These are phyloP conservation scores for Trametes polyzona DNA, from an alignment of 1,284 basidiomycete genomes.

Conservation along the genomic window DNA sequence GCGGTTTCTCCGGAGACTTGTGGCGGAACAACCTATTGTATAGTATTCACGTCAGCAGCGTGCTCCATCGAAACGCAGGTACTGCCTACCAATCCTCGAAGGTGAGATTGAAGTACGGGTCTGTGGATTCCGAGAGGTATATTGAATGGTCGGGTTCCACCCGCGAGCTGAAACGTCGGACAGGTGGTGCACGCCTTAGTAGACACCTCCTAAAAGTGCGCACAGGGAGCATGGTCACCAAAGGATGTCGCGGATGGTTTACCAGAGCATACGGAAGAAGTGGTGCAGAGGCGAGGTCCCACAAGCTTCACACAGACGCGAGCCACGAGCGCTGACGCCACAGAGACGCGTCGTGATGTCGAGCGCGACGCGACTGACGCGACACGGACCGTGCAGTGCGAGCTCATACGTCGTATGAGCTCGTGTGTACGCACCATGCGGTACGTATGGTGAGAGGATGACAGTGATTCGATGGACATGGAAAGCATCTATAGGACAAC, in stretches of 20 bases:
- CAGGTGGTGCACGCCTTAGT: neutral
- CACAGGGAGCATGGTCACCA: neutral
- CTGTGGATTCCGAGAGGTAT: constrained; percentile 82
- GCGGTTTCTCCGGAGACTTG: constrained; percentile 64
- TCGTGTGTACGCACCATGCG: no score
- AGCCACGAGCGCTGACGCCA: no score
- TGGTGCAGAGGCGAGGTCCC: no score
- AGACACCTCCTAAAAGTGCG: neutral
- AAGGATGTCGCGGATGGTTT: no score
- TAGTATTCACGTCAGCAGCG: neutral
- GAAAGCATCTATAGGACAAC: neutral
- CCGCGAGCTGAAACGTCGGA: constrained; percentile 7
- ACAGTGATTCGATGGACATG: neutral
- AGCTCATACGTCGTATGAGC: no score
- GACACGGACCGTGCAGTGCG: no score
- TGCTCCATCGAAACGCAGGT: neutral
- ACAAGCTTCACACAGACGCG: no score
- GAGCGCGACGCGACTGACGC: no score
- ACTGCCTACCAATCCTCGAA: constrained; percentile 87
- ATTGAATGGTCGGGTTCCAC: constrained; percentile 52
- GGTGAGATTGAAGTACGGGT: constrained; percentile 93
- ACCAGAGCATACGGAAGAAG: no score
- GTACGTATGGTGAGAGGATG: no score
- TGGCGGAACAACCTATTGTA: constrained; percentile 82
- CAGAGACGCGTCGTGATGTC: no score